Evolutionary conservation across 2,329 filamentous ascomycete species (phyloP), one percentile per base, ranked within the genome.

Genomic region (Pseudofabraea citricarpa): DNA sequence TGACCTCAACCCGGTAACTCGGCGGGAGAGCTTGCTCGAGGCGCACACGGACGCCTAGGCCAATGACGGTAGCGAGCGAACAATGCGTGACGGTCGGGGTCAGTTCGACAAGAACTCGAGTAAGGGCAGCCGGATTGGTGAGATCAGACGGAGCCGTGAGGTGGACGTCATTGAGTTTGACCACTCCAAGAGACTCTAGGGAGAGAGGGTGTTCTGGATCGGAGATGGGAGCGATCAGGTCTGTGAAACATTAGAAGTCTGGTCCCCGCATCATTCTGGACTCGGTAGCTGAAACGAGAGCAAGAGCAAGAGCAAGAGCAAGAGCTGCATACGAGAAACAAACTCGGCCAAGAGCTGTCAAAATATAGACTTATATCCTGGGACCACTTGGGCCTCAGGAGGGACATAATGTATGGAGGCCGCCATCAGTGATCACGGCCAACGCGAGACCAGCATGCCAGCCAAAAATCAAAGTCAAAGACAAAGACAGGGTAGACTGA

Each of bases 1-100:
- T 80, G 36, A 97, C 89, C 64, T 97, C 90, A 40, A 97, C 78
- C 27, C 93, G 81, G 64, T 93, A 98, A 58, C 91, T 87, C 24
- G 93, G 87, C 3, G 93, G 93, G 45, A 98, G 73, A 9, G 87
- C 85, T 64, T 95, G 86, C 68, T 97, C 90, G 19, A 98, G 75
- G 19, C 93, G 81, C 32, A 96, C 90, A 35, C 93, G 81, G 18
- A 98, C 89, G 12, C 90, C 93, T 13, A 98, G 75, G 1, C 93
- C 93, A 57, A 98, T 95, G 47, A 98, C 90, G 0, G 93, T 98
- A 23, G 93, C 93, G 31, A 98, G 78, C 40, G 88, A 95, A 71
- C 93, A 98, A 67, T 97, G 93, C 13, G 91, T 94, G 60, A 97
- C 93, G 20, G 93, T 98, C 8, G 93, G 93, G 9, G 93, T 98